These are phyloP conservation scores for Voacanga thouarsii DNA, from an alignment of 257 asterid species.

Conservation along the genomic window DNA sequence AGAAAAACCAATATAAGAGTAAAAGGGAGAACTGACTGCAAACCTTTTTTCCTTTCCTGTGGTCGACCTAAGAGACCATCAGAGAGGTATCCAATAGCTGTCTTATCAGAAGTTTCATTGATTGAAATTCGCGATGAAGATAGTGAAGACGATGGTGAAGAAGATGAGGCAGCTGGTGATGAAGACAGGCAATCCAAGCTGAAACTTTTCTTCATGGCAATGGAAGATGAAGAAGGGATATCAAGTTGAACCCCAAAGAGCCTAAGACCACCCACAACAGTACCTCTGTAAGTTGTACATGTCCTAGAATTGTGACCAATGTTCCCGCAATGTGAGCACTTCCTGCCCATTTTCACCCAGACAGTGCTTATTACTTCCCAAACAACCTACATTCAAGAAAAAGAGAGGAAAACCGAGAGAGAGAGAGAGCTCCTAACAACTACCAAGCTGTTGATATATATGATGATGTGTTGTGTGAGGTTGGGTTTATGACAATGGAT, in stretches of 20 bases:
- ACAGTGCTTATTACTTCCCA: neutral
- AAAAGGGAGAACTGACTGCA: neutral
- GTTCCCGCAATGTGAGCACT: slow-evolving; percentile 87
- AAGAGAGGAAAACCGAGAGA: slow-evolving; percentile 21
- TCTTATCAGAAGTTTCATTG: slow-evolving; percentile 30
- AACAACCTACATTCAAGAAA: slow-evolving; percentile 15
- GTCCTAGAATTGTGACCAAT: slow-evolving; percentile 90
- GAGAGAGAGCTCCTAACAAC: slow-evolving; percentile 8
- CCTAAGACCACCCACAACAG: slow-evolving; percentile 34
- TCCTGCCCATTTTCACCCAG: slow-evolving; percentile 62
- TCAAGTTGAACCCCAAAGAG: slow-evolving; percentile 78
- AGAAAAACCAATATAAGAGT: neutral
- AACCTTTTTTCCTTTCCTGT: slow-evolving; percentile 69
- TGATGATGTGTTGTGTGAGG: slow-evolving; percentile 26
- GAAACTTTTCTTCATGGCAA: slow-evolving; percentile 61
- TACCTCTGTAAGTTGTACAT: slow-evolving; percentile 38
- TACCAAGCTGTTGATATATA: slow-evolving; percentile 11
- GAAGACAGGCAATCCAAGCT: slow-evolving; percentile 62
- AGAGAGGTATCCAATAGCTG: slow-evolving; percentile 49
- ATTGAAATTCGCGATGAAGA: slow-evolving; percentile 34
- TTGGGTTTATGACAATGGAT: slow-evolving; percentile 40
- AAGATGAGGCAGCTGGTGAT: slow-evolving; percentile 29
- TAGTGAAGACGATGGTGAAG: slow-evolving; percentile 37
- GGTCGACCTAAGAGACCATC: slow-evolving; percentile 40
- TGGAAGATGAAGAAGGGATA: slow-evolving; percentile 24